These are phyloP conservation scores for Rusavskia elegans DNA, from an alignment of 495 filamentous ascomycete genomes.

Conservation along the genomic window DNA sequence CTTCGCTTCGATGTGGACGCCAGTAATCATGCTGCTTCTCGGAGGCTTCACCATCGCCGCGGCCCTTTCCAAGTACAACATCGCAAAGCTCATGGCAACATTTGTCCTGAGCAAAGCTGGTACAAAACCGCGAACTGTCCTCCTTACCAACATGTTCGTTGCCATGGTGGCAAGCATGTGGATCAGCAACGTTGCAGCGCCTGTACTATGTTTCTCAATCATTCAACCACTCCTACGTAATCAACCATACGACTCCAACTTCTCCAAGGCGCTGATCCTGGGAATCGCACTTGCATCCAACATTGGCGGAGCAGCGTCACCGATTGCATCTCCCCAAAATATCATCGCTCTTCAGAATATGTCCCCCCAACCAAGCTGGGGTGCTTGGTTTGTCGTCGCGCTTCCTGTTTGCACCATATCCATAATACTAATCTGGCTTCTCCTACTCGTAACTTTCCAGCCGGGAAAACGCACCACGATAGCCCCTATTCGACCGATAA, in stretches of 20 bases:
- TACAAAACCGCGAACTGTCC: conserved; percentile 69
- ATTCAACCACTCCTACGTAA: conserved; percentile 93
- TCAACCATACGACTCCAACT: conserved; percentile 71
- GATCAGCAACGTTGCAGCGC: conserved; percentile 95
- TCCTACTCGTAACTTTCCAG: conserved; percentile 72
- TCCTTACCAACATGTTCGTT: conserved; percentile 95
- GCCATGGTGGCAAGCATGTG: conserved; percentile 97
- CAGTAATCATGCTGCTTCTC: conserved; percentile 95
- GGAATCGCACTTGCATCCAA: conserved; percentile 93
- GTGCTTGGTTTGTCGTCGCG: conserved; percentile 89
- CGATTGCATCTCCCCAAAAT: conserved; percentile 94
- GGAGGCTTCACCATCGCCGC: conserved; percentile 94
- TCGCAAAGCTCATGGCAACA: conserved; percentile 91
- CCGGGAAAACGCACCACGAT: conserved; percentile 77
- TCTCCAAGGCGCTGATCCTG: conserved; percentile 88
- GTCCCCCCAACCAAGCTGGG: conserved; percentile 79
- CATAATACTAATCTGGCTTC: conserved; percentile 74
- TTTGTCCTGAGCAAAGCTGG: conserved; percentile 96
- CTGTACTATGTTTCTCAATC: conserved; percentile 96
- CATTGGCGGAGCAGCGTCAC: conserved; percentile 88
- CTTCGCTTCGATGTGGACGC: conserved; percentile 96
- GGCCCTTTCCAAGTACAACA: conserved; percentile 89
- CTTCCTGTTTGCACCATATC: conserved; percentile 85
- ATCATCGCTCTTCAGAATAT: conserved; percentile 94
- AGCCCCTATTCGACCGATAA: conserved; percentile 75